Evolutionary conservation across 495 filamentous ascomycete species (phyloP), one percentile per base, ranked within the genome.

Genomic region (Penicillium bialowiezense): DNA sequence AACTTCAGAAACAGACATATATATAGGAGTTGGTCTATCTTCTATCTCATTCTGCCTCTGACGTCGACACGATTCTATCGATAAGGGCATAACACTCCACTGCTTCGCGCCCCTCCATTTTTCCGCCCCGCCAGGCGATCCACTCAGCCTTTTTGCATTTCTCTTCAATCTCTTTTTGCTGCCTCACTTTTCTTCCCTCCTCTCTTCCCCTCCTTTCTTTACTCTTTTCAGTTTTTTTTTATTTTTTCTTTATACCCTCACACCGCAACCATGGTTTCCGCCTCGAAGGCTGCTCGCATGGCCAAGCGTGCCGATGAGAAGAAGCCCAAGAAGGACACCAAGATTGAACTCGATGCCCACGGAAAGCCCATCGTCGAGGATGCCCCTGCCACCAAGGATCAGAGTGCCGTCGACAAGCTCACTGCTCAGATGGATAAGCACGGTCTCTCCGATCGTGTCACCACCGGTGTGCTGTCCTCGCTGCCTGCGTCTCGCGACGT

Each of bases 241-340:
- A 31, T 33, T 36, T 52, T 50, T 41, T 28, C 43, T 50, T 40
- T 40, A 40, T 48, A 48, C 48, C 44, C 44, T 35, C 44, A 42
- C 48, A 28, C 51, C 60, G 62, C 41, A 68, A 74, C 55, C 44
- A 76, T 76, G 72, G 87, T 96, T 58, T 97, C 95, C 53, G 86
- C 93, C 62, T 97, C 93, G 56, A 98, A 98, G 76, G 95, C 95
- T 62, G 95, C 95, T 72, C 88, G 93, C 70, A 78, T 96, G 67
- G 93, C 95, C 54, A 96, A 96, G 83, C 90, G 90, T 71, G 91
- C 83, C 62, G 87, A 83, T 50, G 75, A 76, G 53, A 80, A 84
- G 67, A 91, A 91, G 78, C 80, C 85, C 75, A 87, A 83, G 17
- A 83, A 81, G 56, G 87, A 80, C 12, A 79, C 82, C 41, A 84